Evolutionary conservation across 2,329 filamentous ascomycete genomes (phyloP), one percentile per base, ranked within the genome.

Genomic region (Alternaria viburni): DNA sequence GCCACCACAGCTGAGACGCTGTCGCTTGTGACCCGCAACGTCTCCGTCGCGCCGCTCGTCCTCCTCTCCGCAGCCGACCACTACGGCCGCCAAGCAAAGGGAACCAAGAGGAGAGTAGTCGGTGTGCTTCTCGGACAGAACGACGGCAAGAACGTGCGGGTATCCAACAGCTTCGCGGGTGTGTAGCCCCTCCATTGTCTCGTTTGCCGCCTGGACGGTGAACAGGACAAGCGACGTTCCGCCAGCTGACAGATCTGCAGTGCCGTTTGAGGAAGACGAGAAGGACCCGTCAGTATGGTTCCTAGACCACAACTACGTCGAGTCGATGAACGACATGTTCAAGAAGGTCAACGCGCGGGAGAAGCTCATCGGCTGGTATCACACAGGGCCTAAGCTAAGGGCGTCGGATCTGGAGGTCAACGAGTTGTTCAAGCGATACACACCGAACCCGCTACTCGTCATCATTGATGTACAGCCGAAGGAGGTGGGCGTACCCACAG

Each of bases 311-410:
- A 98, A 98, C 87, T 99, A 97, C 78, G 92, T 99, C 81, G 96
- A 99, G 83, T 93, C 91, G 74, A 99, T 99, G 96, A 97, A 96
- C 84, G 96, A 98, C 82, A 99, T 99, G 96, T 99, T 99, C 88
- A 99, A 99, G 87, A 98, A 98, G 85, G 94, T 99, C 86, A 99
- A 99, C 85, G 96, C 96, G 65, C 87, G 93, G 69, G 96, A 99
- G 85, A 98, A 98, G 89, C 88, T 99, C 81, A 96, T 99, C 87
- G 96, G 96, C 78, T 99, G 96, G 96, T 99, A 99, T 83, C 96
- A 99, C 83, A 97, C 96, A 19, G 96, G 96, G 45, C 96, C 96
- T 43, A 99, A 98, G 86, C 87, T 99, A 77, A 90, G 96, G 79
- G 95, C 94, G 59, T 97, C 96, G 49, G 96, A 99, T 86, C 85